phyloP scores from a whole-genome alignment of 306 rosid genomes.

The Myrica gale region DNA sequence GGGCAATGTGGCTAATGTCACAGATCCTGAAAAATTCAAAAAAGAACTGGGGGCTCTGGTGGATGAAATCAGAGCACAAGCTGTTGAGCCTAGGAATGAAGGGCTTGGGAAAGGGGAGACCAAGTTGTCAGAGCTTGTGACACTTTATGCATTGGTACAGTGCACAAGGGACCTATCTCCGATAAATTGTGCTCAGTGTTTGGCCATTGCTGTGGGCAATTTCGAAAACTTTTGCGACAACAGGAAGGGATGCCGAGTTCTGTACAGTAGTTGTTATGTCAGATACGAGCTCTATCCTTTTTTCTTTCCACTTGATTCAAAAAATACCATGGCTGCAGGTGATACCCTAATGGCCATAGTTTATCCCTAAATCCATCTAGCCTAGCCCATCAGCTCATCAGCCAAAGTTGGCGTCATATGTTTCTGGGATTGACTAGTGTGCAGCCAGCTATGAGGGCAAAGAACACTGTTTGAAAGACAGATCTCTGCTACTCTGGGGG shows the following conservation, averaged over 20 bases:
- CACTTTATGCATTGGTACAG: slow-evolving; percentile 63
- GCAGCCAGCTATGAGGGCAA: not conserved
- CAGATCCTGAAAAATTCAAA: slow-evolving; percentile 52
- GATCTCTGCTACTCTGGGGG: not conserved
- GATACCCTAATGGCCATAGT: slow-evolving; percentile 26
- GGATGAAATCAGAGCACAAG: slow-evolving; percentile 41
- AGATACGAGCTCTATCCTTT: slow-evolving; percentile 68
- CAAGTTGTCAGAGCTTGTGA: slow-evolving; percentile 39
- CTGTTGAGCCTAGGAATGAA: slow-evolving; percentile 27
- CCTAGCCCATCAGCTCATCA: too few relatives aligned
- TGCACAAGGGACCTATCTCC: slow-evolving; percentile 66
- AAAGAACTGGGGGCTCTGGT: slow-evolving; percentile 40
- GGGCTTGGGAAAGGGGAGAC: slow-evolving; percentile 67
- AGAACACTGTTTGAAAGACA: not conserved
- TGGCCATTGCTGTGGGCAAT: slow-evolving; percentile 54
- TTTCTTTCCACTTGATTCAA: slow-evolving; percentile 57
- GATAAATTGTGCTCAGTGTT: slow-evolving; percentile 55
- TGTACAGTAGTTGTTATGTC: slow-evolving; percentile 64
- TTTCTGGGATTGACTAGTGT: too few relatives aligned
- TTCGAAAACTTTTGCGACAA: slow-evolving; percentile 40
- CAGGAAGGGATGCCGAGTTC: slow-evolving; percentile 55
- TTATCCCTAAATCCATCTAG: slow-evolving; percentile 22
- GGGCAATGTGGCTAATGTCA: slow-evolving; percentile 46
- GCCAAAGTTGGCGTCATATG: too few relatives aligned
- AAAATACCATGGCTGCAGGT: slow-evolving; percentile 1